Evolutionary conservation across 108 stramenopile species (phyloP), one percentile per base, ranked within the genome.

Genomic region (Fragilariopsis cylindrus): DNA sequence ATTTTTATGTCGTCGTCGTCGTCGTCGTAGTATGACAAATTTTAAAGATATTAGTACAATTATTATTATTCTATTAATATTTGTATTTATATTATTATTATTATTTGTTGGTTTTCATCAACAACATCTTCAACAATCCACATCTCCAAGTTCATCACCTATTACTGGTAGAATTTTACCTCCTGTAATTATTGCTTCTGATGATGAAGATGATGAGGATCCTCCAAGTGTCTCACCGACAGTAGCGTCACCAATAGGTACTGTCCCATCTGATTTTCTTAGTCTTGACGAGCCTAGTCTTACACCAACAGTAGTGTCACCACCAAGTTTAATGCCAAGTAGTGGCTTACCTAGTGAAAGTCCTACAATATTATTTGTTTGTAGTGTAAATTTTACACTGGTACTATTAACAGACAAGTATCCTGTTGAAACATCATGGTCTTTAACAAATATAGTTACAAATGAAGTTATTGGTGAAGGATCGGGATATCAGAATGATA

Each of bases 361-460:
- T 7, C 57, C 57, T 15, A 63, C 62, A 4, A 43, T 12, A 3
- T 30, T 30, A 30, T 30, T 30, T 30, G 18, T 19, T 7, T 63
- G 62, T n/a, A 45, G 0, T 1, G 40, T 44, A 63, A 63, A 63
- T 41, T 63, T 63, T 12, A 63, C 62, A 18, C 62, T 63, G 13
- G 62, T 45, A n/a, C 0, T 63, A 44, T 4, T 63, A 3, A 45
- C 43, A 6, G 62, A 63, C 43, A 63, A 63, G 62, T 63, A 63
- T 15, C 62, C 62, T 6, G 7, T 16, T 5, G 62, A 63, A 45
- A 63, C 62, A 4, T n/a, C 43, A n/a, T 63, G 62, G 62, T n/a
- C 62, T 0, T 15, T 63, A 41, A 63, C 19, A 63, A 4, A 44
- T 12, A 40, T n/a, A 12, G 19, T 40, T 4, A 43, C 41, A 4